phyloP scores from a whole-genome alignment of 108 stramenopile species.

The Bacterosira constricta region DNA sequence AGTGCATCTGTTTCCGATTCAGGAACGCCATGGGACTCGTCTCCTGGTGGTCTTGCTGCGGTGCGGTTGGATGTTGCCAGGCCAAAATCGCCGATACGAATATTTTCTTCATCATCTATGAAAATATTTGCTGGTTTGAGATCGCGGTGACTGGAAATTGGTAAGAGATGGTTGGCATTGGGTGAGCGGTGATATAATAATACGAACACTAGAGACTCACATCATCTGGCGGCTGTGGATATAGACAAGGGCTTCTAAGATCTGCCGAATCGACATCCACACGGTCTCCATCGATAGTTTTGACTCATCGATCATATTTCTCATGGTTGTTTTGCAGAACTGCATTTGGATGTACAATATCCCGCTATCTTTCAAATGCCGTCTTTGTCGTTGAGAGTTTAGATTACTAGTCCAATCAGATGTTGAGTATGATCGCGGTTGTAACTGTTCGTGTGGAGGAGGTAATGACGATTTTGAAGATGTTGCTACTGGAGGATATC shows the following conservation, averaged over 20 bases:
- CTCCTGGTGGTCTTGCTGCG: constrained; percentile 14
- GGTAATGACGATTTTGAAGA: constrained; percentile 1
- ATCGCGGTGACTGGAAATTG: no score
- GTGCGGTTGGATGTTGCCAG: constrained; percentile 51
- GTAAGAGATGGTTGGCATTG: no score
- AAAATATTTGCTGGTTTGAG: constrained; percentile 63
- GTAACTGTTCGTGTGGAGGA: not conserved
- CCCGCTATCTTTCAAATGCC: constrained; percentile 10
- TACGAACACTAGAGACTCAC: no score
- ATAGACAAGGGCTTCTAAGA: constrained; percentile 78
- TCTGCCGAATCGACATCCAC: constrained; percentile 78
- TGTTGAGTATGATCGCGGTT: not conserved
- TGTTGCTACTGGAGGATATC: constrained; percentile 4
- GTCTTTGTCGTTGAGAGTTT: constrained; percentile 2
- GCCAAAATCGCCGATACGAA: constrained; percentile 82
- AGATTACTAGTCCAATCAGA: constrained; percentile 10
- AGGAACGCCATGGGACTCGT: constrained; percentile 16
- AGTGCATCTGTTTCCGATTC: constrained; percentile 48
- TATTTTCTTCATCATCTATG: constrained; percentile 47
- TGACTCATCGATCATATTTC: constrained; percentile 75
- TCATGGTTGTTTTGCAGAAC: constrained; percentile 78
- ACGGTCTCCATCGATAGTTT: constrained; percentile 53
- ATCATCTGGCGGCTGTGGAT: constrained; percentile 72
- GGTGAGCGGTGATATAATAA: no score
- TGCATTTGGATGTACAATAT: constrained; percentile 76